Evolutionary conservation across 768 basidiomycete species (phyloP).

Genomic region (Boletellus ananas): DNA sequence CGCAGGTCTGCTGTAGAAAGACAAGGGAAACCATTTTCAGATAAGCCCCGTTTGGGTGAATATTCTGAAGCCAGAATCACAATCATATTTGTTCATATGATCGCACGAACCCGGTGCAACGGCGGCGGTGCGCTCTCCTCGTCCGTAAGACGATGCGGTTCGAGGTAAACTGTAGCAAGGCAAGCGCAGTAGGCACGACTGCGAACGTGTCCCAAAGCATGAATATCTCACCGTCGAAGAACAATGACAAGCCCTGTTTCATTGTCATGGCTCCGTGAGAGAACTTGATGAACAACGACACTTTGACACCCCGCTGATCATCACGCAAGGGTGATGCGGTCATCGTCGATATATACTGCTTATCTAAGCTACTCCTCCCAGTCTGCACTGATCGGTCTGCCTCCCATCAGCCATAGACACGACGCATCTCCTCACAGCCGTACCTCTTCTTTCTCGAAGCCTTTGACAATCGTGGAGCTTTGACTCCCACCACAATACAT

Average conservation of each 20-base stretch:
- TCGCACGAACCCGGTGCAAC: neutral
- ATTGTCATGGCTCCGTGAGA: slow-evolving; percentile 5
- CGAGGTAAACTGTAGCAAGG: neutral
- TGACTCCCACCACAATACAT: neutral
- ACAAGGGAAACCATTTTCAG: slow-evolving; percentile 25
- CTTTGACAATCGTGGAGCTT: neutral
- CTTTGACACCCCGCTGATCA: neutral
- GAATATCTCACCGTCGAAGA: neutral
- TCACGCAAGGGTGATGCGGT: neutral
- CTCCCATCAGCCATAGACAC: too few species aligned
- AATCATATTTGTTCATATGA: slow-evolving; percentile 11
- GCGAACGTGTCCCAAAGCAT: neutral
- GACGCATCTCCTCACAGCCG: too few species aligned
- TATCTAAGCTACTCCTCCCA: slow-evolving; percentile 10
- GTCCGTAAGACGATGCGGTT: neutral
- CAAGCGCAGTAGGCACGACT: neutral
- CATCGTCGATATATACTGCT: slow-evolving; percentile 1
- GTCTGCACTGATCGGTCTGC: neutral
- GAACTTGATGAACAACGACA: neutral
- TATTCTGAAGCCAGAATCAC: neutral
- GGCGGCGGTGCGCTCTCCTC: neutral
- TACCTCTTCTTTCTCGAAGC: too few species aligned
- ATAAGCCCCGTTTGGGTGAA: slow-evolving; percentile 5
- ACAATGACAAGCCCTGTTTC: slow-evolving; percentile 1
- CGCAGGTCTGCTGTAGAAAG: slow-evolving; percentile 6